These are phyloP conservation scores for Eutrema heterophyllum DNA, from an alignment of 345 rosid genomes.

Conservation along the genomic window DNA sequence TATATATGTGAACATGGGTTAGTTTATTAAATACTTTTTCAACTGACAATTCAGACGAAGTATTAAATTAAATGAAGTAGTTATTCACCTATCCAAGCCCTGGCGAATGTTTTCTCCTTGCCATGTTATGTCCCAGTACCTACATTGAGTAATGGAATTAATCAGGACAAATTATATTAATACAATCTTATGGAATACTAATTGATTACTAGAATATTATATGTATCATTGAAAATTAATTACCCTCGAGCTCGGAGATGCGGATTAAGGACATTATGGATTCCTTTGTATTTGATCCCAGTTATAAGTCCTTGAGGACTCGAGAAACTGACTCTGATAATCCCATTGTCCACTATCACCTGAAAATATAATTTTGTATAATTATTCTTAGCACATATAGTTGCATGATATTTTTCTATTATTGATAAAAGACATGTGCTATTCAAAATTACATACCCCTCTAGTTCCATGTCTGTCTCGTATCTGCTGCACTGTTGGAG, in stretches of 20 bases:
- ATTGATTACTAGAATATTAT: neutral
- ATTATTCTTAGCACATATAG: neutral
- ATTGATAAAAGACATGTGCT: neutral
- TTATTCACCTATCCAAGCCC: slow-evolving; percentile 23
- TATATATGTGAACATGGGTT: slow-evolving; percentile 1
- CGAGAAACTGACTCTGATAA: slow-evolving; percentile 57
- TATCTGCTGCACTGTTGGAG: slow-evolving; percentile 18
- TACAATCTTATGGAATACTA: neutral
- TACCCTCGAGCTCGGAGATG: slow-evolving; percentile 24
- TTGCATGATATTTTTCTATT: neutral
- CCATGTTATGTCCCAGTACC: slow-evolving; percentile 35
- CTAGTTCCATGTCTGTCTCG: slow-evolving; percentile 9
- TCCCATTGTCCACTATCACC: slow-evolving; percentile 75
- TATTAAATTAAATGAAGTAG: neutral
- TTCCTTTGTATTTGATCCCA: slow-evolving; percentile 55
- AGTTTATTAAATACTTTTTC: neutral
- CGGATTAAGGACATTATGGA: slow-evolving; percentile 58
- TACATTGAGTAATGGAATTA: neutral
- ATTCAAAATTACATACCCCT: slow-evolving; percentile 3
- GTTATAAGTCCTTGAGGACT: slow-evolving; percentile 53
- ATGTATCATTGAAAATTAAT: neutral
- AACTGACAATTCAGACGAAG: slow-evolving; percentile 2
- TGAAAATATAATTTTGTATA: slow-evolving; percentile 21
- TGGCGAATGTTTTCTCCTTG: slow-evolving; percentile 8
- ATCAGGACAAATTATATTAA: neutral